Evolutionary conservation across 441 rosid genomes (phyloP), one percentile per base, ranked within the genome.

Genomic region (Pelargonium cotyledonis): DNA sequence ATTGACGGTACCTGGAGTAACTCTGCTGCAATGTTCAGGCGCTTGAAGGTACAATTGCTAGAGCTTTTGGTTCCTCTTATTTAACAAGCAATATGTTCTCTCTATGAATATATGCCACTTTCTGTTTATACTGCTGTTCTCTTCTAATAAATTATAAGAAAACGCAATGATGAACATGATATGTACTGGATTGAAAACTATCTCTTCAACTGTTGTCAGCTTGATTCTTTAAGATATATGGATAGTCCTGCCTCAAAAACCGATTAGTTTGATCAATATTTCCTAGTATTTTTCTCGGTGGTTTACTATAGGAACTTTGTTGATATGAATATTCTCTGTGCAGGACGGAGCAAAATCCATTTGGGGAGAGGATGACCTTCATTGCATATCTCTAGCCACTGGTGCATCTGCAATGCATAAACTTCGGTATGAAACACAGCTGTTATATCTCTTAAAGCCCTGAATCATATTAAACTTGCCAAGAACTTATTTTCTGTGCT

Each of bases 1-100:
- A 85, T 91, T 73, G 98, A 94, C 72, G 97, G 97, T 29, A 91
- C 98, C 41, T 94, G 98, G 97, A 94, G 85, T 84, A 94, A 94
- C 73, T 89, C 97, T 68, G 89, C 90, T 65, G 95, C 97, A 66
- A 91, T 89, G 98, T 84, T 89, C 84, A 87, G 80, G 77, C 97
- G 98, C 46, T 71, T 93, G 44, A 89, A 88, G 93, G 97, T 89
- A 75, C 44, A 68, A 8, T 31, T 8, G 9, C 5, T 35, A 35
- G 38, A 35, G 38, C 38, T 35, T 3, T 35, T 35, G 38, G 38
- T 35, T 35, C 38, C 35, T 35, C 38, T 35, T 6, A 35, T 35
- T 35, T 35, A 35, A 35, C 38, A 35, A 35, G 3, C 38, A 0
- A 35, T 5, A 35, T 35, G 23, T 21, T 21, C 23, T 21, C 38